Percentiles rank a stretch among this genome's conserved stretches.
Conservation (phyloP, 2,329 filamentous ascomycete species). For the Fusarium foetens region DNA sequence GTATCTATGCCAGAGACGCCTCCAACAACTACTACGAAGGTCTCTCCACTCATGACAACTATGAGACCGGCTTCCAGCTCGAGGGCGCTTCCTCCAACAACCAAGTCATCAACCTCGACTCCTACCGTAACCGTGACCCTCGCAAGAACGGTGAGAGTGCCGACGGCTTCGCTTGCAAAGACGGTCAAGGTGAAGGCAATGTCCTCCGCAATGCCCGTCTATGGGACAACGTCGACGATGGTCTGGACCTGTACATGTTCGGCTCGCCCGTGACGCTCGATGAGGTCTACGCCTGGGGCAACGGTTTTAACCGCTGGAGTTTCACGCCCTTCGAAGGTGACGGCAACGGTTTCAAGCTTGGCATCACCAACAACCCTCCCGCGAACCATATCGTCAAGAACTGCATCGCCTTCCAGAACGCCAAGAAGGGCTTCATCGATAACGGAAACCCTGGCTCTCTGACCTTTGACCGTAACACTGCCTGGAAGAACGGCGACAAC, state of each 20-base stretch:
- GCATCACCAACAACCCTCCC: conserved; percentile 49
- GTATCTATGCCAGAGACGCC: conserved; percentile 50
- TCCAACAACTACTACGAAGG: conserved; percentile 52
- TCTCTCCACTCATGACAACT: conserved; percentile 52
- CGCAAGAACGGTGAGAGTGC: conserved; percentile 63
- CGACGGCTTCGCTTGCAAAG: conserved; percentile 60
- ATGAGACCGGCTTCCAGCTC: conserved; percentile 53
- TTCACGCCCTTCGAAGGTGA: conserved; percentile 57
- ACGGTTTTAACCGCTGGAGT: conserved; percentile 57
- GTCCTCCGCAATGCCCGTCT: conserved; percentile 56
- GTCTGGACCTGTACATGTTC: conserved; percentile 50
- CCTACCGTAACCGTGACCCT: conserved; percentile 57
- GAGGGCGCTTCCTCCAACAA: conserved; percentile 50
- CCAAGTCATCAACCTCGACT: conserved; percentile 56
- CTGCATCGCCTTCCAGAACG: conserved; percentile 57
- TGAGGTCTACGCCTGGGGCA: conserved; percentile 58
- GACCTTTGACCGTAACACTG: conserved; percentile 55
- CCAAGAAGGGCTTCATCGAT: conserved; percentile 58
- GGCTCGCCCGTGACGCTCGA: conserved; percentile 55
- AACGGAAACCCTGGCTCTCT: conserved; percentile 56
- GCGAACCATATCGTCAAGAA: conserved; percentile 58
- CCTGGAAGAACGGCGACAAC: conserved; percentile 56
- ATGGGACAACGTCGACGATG: conserved; percentile 63
- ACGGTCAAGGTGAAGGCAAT: conserved; percentile 58
- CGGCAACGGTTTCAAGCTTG: conserved; percentile 61